Evolutionary conservation across 176 grass and related monocot species (phyloP).

Genomic region (Leersia perrieri): DNA sequence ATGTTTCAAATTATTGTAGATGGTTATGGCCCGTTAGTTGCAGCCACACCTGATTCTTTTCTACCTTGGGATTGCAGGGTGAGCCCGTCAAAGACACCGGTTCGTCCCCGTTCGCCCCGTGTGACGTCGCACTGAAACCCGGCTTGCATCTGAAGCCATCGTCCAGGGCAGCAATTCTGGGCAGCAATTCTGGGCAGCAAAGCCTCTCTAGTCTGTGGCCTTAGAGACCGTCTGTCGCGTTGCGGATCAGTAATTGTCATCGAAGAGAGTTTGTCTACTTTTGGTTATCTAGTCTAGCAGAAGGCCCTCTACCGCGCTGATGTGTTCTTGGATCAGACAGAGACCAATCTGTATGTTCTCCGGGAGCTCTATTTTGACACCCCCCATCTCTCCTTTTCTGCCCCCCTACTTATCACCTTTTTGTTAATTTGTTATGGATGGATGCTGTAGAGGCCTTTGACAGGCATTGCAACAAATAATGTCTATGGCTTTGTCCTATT

Average conservation of each 20-base stretch:
- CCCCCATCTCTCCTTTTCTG: background rate
- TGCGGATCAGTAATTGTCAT: slow-evolving; percentile 48
- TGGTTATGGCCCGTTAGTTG: background rate
- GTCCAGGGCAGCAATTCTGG: slow-evolving; percentile 54
- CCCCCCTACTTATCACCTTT: slow-evolving; percentile 5
- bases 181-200: slow-evolving; percentile 42
- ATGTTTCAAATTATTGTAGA: background rate
- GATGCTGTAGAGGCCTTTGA: slow-evolving; percentile 45
- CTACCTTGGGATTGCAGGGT: slow-evolving; percentile 47
- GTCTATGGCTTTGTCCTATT: slow-evolving; percentile 21
- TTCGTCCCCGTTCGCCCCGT: slow-evolving; percentile 63
- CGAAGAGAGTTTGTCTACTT: slow-evolving; percentile 53
- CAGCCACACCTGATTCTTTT: background rate
- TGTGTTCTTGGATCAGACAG: slow-evolving; percentile 41
- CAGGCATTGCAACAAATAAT: slow-evolving; percentile 46
- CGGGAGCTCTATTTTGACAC: slow-evolving; percentile 30
- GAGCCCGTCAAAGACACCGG: slow-evolving; percentile 93
- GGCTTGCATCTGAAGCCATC: slow-evolving; percentile 31
- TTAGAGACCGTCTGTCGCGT: slow-evolving; percentile 36
- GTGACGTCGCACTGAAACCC: slow-evolving; percentile 45
- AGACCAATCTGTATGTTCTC: slow-evolving; percentile 33
- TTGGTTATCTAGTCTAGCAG: slow-evolving; percentile 57
- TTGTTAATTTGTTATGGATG: slow-evolving; percentile 34
- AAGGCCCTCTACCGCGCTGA: slow-evolving; percentile 16
- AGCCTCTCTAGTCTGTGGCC: slow-evolving; percentile 35